These are phyloP conservation scores for Inga leiocalycina DNA, from an alignment of 306 rosid genomes.

Conservation along the genomic window DNA sequence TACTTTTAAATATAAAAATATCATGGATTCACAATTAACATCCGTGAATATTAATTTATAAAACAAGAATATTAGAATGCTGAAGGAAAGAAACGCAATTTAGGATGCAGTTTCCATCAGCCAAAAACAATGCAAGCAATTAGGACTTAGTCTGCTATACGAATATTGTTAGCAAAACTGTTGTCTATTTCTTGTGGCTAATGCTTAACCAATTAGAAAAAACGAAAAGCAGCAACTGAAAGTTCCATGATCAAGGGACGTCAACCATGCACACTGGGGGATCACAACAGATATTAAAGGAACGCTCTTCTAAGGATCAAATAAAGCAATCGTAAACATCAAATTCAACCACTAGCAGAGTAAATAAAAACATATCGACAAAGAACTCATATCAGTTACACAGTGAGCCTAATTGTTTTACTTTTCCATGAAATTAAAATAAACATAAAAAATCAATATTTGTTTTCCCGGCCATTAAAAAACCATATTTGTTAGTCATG, in stretches of 20 bases:
- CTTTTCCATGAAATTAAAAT: not conserved
- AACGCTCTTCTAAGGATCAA: not conserved
- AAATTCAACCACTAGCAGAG: not conserved
- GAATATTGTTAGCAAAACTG: not conserved
- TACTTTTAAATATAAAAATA: slow-evolving; percentile 22
- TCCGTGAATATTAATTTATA: not conserved
- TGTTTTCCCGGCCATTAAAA: not conserved
- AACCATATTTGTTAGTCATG: not conserved
- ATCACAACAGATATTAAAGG: not conserved
- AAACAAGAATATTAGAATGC: not conserved
- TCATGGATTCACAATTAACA: slow-evolving; percentile 10
- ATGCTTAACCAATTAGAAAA: not conserved
- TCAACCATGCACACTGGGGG: not conserved
- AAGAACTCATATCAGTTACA: not conserved
- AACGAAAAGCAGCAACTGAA: not conserved
- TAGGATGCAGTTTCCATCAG: not conserved
- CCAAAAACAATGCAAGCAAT: slow-evolving; percentile 10
- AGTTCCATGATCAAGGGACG: not conserved
- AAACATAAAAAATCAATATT: not conserved
- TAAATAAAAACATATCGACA: not conserved
- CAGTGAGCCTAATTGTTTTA: not conserved
- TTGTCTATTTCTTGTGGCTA: not conserved
- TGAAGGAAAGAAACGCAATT: not conserved
- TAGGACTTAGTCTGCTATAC: not conserved
- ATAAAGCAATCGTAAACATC: not conserved